Percentiles rank a stretch among this genome's conserved stretches.
Conservation (phyloP, 169 alveolate genomes). For the Eimeria necatrix region DNA sequence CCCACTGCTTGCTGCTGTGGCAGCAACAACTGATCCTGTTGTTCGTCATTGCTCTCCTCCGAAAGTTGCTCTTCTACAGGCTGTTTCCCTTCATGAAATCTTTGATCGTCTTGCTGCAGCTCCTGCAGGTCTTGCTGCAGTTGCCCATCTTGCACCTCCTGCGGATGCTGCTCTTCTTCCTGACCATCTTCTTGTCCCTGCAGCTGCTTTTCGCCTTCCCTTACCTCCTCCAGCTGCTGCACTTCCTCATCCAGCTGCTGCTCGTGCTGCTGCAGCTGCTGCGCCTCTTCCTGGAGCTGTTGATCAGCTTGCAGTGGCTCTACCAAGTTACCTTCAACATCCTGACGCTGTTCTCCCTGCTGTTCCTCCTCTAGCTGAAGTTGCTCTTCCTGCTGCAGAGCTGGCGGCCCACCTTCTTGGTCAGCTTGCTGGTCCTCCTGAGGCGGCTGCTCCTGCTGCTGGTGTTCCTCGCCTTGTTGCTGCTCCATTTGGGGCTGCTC, state of each 20-base stretch:
- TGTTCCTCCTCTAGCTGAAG: background rate
- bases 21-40: background rate
- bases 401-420: background rate
- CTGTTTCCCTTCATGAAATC: background rate
- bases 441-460: background rate
- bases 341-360: background rate
- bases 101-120: background rate
- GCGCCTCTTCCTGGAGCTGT: background rate
- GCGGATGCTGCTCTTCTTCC: background rate
- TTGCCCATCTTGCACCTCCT: background rate
- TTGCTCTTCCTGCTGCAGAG: background rate
- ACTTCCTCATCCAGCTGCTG: background rate
- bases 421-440: background rate
- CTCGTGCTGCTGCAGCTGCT: slow-evolving; percentile 14
- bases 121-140: background rate
- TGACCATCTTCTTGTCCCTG: background rate
- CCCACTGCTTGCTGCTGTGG: background rate
- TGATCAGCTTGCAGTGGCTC: background rate
- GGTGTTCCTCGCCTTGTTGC: background rate
- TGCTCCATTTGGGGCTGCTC: background rate
- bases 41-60: background rate
- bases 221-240: background rate
- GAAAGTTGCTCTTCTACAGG: background rate
- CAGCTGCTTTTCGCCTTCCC: background rate
- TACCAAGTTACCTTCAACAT: too few relatives aligned